These are phyloP conservation scores for Globisporangium sylvaticum DNA, from an alignment of 352 stramenopile species.

Conservation along the genomic window DNA sequence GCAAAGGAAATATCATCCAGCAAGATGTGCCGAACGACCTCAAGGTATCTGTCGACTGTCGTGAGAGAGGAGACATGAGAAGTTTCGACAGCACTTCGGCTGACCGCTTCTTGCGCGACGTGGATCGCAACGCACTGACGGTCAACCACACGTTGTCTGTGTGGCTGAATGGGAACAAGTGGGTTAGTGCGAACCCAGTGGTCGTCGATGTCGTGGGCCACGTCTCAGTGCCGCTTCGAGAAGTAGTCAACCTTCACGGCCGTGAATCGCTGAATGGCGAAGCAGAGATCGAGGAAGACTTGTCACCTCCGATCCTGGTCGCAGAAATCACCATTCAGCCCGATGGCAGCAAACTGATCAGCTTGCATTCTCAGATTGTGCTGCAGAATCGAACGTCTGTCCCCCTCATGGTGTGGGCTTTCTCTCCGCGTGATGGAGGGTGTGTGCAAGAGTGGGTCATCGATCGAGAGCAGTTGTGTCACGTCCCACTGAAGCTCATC, in stretches of 20 bases:
- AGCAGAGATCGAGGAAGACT: conserved; percentile 44
- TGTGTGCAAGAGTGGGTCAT: conserved; percentile 80
- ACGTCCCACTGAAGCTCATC: conserved; percentile 81
- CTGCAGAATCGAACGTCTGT: conserved; percentile 85
- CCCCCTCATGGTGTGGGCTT: conserved; percentile 86
- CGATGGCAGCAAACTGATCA: conserved; percentile 87
- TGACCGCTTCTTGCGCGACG: conserved; percentile 71
- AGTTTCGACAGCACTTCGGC: conserved; percentile 81
- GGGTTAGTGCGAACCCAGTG: conserved; percentile 82
- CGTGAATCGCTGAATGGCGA: conserved; percentile 25
- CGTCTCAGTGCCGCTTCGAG: conserved; percentile 72
- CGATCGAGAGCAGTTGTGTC: conserved; percentile 75
- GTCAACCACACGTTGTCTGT: conserved; percentile 87
- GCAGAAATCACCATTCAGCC: conserved; percentile 86
- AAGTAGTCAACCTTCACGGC: conserved; percentile 31
- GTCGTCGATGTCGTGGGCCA: conserved; percentile 87
- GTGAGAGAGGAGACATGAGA: conserved; percentile 83
- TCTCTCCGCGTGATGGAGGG: conserved; percentile 77
- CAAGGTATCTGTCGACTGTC: conserved; percentile 80
- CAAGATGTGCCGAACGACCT: conserved; percentile 59
- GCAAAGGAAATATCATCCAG: conserved; percentile 75
- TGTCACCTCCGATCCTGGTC: conserved; percentile 67
- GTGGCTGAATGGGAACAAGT: conserved; percentile 84
- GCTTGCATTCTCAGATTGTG: conserved; percentile 82
- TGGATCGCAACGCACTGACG: conserved; percentile 66